phyloP scores from a whole-genome alignment of 78 protist species.

The Paratrimastix pyriformis region DNA sequence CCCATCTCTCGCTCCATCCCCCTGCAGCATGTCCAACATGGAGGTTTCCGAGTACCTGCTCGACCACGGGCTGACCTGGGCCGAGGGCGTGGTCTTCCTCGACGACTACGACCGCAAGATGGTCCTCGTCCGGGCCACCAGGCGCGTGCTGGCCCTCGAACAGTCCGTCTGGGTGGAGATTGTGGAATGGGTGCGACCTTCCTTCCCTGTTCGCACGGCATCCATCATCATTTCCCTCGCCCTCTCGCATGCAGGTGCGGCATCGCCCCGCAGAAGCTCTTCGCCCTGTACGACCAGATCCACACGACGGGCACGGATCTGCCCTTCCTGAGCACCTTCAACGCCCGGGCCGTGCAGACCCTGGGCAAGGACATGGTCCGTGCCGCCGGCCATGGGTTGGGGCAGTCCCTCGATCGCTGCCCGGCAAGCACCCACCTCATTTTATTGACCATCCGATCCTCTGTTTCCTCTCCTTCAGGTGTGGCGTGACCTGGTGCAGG shows the following conservation, averaged over 20 bases:
- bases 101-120: slow-evolving; percentile 32
- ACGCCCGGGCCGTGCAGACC: slow-evolving; percentile 43
- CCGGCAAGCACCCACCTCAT: too few relatives aligned
- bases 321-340: slow-evolving; percentile 22
- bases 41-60: slow-evolving; percentile 44
- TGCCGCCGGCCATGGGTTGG: too few relatives aligned
- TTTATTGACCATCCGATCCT: too few relatives aligned
- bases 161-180: slow-evolving; percentile 25
- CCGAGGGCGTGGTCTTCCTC: slow-evolving; percentile 44
- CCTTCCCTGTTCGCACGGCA: background rate
- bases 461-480: slow-evolving; percentile 45
- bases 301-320: slow-evolving; percentile 50
- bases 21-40: slow-evolving; percentile 38
- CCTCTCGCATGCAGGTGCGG: too few relatives aligned
- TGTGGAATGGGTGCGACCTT: too few relatives aligned
- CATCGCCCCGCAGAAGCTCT: slow-evolving; percentile 30
- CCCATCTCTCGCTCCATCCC: too few relatives aligned
- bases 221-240: too few relatives aligned
- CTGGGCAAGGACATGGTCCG: slow-evolving; percentile 64
- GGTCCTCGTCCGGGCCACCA: slow-evolving; percentile 33
- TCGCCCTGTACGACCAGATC: slow-evolving; percentile 56
- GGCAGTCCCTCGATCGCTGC: too few relatives aligned
- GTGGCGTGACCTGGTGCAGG: slow-evolving; percentile 8
- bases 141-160: slow-evolving; percentile 25
- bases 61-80: slow-evolving; percentile 11